A percentile compares a stretch with the other conserved stretches of the same genome.
Evolutionary conservation across 257 asterid species (phyloP).

Genomic region (Handroanthus guayacan): DNA sequence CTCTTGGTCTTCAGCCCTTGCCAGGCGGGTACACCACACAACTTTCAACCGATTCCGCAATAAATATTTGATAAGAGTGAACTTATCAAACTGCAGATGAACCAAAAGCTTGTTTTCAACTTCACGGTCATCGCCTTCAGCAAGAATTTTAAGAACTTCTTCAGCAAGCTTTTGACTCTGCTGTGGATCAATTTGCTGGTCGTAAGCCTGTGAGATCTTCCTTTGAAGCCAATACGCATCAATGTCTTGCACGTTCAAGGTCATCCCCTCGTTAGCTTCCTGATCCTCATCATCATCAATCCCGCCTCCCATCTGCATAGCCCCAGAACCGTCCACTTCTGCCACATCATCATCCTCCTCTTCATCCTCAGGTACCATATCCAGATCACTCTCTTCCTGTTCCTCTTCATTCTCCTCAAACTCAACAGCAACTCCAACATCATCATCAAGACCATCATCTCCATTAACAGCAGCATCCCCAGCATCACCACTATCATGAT

Average conservation of each 20-base stretch:
- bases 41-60: slow-evolving; percentile 61
- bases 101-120: slow-evolving; percentile 60
- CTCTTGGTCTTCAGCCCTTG: slow-evolving; percentile 67
- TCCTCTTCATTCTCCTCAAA: slow-evolving; percentile 72
- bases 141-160: slow-evolving; percentile 66
- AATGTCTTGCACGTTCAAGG: slow-evolving; percentile 66
- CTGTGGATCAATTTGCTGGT: slow-evolving; percentile 62
- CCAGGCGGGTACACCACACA: slow-evolving; percentile 67
- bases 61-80: slow-evolving; percentile 55
- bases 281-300: slow-evolving; percentile 62
- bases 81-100: slow-evolving; percentile 61
- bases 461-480: slow-evolving; percentile 50
- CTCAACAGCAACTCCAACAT: slow-evolving; percentile 72
- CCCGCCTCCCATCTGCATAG: slow-evolving; percentile 73
- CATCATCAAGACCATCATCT: slow-evolving; percentile 61
- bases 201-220: slow-evolving; percentile 71
- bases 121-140: slow-evolving; percentile 64
- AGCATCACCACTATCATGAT: slow-evolving; percentile 49
- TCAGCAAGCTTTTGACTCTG: slow-evolving; percentile 72
- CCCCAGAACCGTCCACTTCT: slow-evolving; percentile 47
- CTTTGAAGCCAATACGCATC: slow-evolving; percentile 77
- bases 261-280: slow-evolving; percentile 63
- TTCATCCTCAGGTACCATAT: slow-evolving; percentile 66
- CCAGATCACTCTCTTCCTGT: slow-evolving; percentile 65
- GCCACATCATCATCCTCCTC: slow-evolving; percentile 60